phyloP scores from a whole-genome alignment of 1,139 yeast species.

The Scheffersomyces insectosa region DNA sequence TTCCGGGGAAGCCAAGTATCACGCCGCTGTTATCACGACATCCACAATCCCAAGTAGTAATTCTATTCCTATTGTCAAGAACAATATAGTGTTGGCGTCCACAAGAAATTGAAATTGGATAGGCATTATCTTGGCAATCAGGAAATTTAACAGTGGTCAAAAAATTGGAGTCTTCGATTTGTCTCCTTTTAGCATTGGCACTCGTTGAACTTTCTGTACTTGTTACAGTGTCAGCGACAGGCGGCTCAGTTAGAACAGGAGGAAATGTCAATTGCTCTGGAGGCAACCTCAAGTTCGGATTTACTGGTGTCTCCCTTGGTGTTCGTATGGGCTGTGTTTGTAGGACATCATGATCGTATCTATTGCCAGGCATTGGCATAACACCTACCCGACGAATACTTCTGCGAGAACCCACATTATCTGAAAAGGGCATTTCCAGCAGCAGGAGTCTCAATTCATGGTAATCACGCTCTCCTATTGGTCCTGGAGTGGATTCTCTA shows the following conservation, averaged over 20 bases:
- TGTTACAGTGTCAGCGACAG: no score
- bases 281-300: slow-evolving; percentile 21
- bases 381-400: slow-evolving; percentile 11
- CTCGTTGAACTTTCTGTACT: background rate
- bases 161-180: slow-evolving; percentile 28
- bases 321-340: slow-evolving; percentile 2
- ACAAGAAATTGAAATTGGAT: slow-evolving; percentile 49
- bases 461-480: slow-evolving; percentile 17
- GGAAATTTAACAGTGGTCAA: slow-evolving; percentile 31
- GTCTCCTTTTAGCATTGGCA: background rate
- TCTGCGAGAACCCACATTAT: slow-evolving; percentile 15
- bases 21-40: slow-evolving; percentile 47
- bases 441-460: background rate
- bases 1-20: slow-evolving; percentile 38
- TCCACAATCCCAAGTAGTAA: slow-evolving; percentile 69
- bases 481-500: slow-evolving; percentile 20
- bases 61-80: slow-evolving; percentile 47
- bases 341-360: slow-evolving; percentile 9
- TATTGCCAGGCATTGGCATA: slow-evolving; percentile 4
- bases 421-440: slow-evolving; percentile 9
- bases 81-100: slow-evolving; percentile 72
- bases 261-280: slow-evolving; percentile 20
- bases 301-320: slow-evolving; percentile 10
- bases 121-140: slow-evolving; percentile 9
- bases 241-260: slow-evolving; percentile 7